Conservation (phyloP, 441 rosid species). For the Melastoma candidum region DNA sequence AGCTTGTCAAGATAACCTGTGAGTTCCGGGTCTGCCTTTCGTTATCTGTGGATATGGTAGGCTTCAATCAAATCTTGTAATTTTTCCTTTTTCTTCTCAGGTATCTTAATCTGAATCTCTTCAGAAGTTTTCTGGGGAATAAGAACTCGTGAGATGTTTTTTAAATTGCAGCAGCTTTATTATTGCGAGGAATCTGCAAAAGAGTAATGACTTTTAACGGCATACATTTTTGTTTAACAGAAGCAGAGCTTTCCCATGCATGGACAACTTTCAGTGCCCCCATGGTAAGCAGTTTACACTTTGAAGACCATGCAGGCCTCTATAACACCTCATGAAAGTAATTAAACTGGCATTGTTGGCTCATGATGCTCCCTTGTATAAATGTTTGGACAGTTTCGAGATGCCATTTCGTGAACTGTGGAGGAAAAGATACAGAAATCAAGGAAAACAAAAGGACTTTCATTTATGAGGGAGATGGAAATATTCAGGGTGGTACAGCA, state of each 20-base stretch:
- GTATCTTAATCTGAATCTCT: slow-evolving; percentile 24
- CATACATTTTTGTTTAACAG: slow-evolving; percentile 19
- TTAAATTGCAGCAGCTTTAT: background rate
- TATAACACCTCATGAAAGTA: too few relatives aligned
- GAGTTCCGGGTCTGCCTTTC: slow-evolving; percentile 6
- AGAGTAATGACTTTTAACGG: too few relatives aligned
- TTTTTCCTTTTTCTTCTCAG: slow-evolving; percentile 2
- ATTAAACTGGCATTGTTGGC: background rate
- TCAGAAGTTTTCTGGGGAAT: slow-evolving; percentile 25
- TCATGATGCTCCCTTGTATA: background rate
- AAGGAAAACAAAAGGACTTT: slow-evolving; percentile 3
- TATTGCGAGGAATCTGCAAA: background rate
- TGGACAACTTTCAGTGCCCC: slow-evolving; percentile 15
- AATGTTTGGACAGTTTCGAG: slow-evolving; percentile 13
- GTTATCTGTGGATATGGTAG: background rate
- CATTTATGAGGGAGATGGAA: slow-evolving; percentile 30
- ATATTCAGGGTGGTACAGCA: slow-evolving; percentile 26
- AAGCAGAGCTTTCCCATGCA: slow-evolving; percentile 15
- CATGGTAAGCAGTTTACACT: slow-evolving; percentile 9
- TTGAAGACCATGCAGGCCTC: background rate
- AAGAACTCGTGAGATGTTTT: slow-evolving; percentile 26
- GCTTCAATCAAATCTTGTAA: slow-evolving; percentile 1
- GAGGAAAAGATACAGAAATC: slow-evolving; percentile 12
- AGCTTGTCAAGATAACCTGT: slow-evolving; percentile 21
- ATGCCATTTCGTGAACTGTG: slow-evolving; percentile 17